Conservation (phyloP, 768 basidiomycete species). For the Sistotremastrum suecicum region DNA sequence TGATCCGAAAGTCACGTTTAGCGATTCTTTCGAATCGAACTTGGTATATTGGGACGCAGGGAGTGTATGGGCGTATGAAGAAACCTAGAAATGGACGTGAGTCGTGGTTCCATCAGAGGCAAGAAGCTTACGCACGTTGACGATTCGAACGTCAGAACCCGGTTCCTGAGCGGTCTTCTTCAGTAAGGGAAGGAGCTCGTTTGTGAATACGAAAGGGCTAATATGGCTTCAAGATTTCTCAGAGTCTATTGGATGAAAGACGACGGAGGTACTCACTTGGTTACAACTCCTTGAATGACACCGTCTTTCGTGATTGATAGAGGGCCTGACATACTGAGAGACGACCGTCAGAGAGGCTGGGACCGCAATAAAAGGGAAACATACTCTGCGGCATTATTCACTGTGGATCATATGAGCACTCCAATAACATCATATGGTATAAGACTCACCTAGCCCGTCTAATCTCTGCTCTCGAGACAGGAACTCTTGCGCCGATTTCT, state of each 20-base stretch:
- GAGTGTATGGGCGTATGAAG: no score
- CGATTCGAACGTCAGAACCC: constrained; percentile 43
- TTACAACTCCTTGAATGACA: no score
- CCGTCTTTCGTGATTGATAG: no score
- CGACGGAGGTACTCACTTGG: neutral
- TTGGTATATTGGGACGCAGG: neutral
- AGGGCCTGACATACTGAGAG: no score
- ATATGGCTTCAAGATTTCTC: constrained; percentile 27
- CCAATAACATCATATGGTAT: no score
- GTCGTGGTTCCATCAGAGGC: neutral
- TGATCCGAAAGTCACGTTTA: neutral
- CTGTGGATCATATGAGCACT: no score
- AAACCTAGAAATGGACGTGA: neutral
- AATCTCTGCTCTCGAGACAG: constrained; percentile 23
- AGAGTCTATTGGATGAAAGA: neutral
- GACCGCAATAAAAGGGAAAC: no score
- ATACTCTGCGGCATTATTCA: no score
- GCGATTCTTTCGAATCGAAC: neutral
- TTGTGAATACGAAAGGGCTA: constrained; percentile 41
- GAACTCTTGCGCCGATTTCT: constrained; percentile 22
- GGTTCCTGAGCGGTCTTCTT: constrained; percentile 31
- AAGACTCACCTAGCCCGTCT: constrained; percentile 27
- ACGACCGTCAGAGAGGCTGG: no score
- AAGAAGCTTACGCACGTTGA: constrained; percentile 27
- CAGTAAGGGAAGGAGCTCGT: constrained; percentile 37